A percentile compares a stretch with the other conserved stretches of the same genome.
These are phyloP conservation scores for Epichloe hybrida DNA, from an alignment of 2,329 filamentous ascomycete species.

Conservation along the genomic window DNA sequence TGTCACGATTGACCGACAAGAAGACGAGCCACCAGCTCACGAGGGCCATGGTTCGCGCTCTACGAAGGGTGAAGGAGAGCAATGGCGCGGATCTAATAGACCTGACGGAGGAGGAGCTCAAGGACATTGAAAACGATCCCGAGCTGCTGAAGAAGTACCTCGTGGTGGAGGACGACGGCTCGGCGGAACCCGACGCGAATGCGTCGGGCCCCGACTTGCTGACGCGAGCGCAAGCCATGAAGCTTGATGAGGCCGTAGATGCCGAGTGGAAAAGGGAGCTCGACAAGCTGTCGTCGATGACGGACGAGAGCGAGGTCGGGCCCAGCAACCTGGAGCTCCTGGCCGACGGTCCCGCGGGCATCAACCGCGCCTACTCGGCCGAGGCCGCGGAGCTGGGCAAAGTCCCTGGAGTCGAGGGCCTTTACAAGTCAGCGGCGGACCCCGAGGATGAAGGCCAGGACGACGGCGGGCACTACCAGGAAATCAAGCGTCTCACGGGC, in stretches of 20 bases:
- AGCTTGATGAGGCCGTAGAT: conserved; percentile 24
- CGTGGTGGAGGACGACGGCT: conserved; percentile 16
- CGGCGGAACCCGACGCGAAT: conserved; percentile 12
- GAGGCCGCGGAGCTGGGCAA: conserved; percentile 37
- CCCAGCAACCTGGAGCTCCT: conserved; percentile 24
- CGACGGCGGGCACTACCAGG: conserved; percentile 34
- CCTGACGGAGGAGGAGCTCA: conserved; percentile 35
- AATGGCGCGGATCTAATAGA: conserved; percentile 31
- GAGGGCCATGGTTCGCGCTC: conserved; percentile 26
- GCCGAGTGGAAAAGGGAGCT: conserved; percentile 25
- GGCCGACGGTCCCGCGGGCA: conserved; percentile 22
- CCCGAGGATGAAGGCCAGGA: conserved; percentile 37
- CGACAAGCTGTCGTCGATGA: conserved; percentile 18
- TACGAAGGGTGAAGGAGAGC: conserved; percentile 28
- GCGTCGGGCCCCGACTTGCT: conserved; percentile 15
- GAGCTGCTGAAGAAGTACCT: conserved; percentile 26
- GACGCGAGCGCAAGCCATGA: conserved; percentile 21
- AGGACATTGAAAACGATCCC: conserved; percentile 25
- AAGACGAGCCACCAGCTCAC: conserved; percentile 29
- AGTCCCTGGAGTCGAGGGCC: conserved; percentile 37
- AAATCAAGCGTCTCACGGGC: conserved; percentile 41
- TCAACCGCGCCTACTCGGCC: conserved; percentile 25
- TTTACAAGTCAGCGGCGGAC: conserved; percentile 35
- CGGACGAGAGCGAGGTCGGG: conserved; percentile 18
- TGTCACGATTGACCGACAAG: conserved; percentile 28